Base-by-base conservation (phyloP, 768 basidiomycete species). In the Kwoniella dendrophila region DNA sequence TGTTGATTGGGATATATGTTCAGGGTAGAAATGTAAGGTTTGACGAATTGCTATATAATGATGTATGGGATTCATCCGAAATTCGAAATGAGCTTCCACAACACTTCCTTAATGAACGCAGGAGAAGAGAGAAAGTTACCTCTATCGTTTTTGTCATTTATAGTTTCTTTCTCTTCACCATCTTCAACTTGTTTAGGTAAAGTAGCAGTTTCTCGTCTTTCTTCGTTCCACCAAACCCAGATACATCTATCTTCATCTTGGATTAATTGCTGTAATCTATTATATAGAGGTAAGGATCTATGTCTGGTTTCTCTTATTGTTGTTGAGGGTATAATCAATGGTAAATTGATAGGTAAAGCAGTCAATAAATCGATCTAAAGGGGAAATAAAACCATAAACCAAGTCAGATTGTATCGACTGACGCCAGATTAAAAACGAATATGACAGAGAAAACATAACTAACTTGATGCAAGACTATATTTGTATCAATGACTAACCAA, bases 241-340 rank as follows among this genome's bases (percentile, higher is more conserved):
- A 80, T 73, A n/a, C 62, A 62, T 41, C 79, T 59, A 16, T 80
- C 76, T 59, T 97, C 95, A 67, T 87, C 85, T 64, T 86, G 89
- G 30, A 88, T 83, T 48, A 98, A 83, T 0, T 88, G 85, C 70
- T 90, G 94, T 65, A 99, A 83, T 32, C 94, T 88, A 76, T 93
- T 97, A 80, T 91, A 92, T 16, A 98, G 81, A 3, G 95, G 95
- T 26, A 98, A 81, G 0, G 90, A 92, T 20, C 96, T 85, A 76
- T 98, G 96, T 60, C 95, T 85, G 62, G 97, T 92, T 85, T 99
- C 96, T 67, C 96, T 90, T 54, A 98, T 82, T 1, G 97, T 94
- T 0, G 95, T 99, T 80, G 98, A 95, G 1, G 96, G 85, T 24
- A 99, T 82, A 57, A 99, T 87, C 56, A 97, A 86, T 0, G 94